A percentile compares a stretch with the other conserved stretches of the same genome.
Conservation (phyloP, 306 rosid genomes). For the peach (Prunus persica) region DNA sequence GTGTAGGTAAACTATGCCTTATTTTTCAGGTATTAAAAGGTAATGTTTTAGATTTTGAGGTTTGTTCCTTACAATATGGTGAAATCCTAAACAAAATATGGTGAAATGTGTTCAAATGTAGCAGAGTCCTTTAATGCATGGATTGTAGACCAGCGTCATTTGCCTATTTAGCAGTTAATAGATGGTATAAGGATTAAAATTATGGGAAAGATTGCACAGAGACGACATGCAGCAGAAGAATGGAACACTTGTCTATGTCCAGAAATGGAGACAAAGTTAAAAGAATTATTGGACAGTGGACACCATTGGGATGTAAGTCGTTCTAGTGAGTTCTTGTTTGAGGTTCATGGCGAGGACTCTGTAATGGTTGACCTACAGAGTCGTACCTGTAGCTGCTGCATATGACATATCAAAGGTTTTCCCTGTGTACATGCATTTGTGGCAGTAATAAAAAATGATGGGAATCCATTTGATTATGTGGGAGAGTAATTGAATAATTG, state of each 20-base stretch:
- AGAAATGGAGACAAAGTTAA: neutral
- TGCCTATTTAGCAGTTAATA: neutral
- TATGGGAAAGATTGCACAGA: neutral
- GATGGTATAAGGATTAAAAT: neutral
- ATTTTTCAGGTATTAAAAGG: too few species aligned
- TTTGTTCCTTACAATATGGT: too few species aligned
- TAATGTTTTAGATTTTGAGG: too few species aligned
- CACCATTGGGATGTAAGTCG: neutral
- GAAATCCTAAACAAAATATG: neutral
- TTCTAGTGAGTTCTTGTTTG: neutral
- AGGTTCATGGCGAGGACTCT: neutral
- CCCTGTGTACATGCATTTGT: neutral
- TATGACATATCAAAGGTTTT: neutral
- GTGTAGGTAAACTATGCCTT: too few species aligned
- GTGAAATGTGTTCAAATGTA: neutral
- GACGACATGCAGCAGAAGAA: neutral
- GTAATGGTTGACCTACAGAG: neutral
- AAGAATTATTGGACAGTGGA: neutral
- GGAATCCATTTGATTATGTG: neutral
- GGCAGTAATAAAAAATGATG: neutral
- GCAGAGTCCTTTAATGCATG: neutral
- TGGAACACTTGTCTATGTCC: neutral
- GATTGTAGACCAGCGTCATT: neutral
- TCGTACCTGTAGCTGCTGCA: too few species aligned
- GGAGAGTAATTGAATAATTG: too few species aligned